Evolutionary conservation across 306 rosid species (phyloP).

Genomic region (Psophocarpus tetragonolobus): DNA sequence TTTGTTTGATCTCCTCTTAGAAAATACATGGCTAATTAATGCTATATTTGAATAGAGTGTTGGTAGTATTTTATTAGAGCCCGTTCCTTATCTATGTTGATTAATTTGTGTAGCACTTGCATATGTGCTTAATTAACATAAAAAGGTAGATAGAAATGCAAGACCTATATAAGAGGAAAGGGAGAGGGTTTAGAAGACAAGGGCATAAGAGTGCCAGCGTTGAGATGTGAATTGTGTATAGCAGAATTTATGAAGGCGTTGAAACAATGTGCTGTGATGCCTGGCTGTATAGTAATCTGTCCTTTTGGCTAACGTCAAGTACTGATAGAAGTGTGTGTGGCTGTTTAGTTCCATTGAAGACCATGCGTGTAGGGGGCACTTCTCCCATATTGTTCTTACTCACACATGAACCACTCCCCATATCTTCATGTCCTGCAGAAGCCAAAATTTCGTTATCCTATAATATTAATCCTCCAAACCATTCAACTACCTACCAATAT

Average conservation of each 20-base stretch:
- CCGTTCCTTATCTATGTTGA: background rate
- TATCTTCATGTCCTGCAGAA: conserved; percentile 24
- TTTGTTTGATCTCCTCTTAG: background rate
- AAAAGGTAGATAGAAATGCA: background rate
- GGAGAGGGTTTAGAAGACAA: conserved; percentile 26
- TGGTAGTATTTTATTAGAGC: background rate
- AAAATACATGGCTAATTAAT: background rate
- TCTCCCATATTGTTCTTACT: conserved; percentile 30
- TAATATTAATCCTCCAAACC: background rate
- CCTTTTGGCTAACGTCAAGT: conserved; percentile 36
- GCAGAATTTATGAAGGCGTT: conserved; percentile 42
- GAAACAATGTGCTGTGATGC: conserved; percentile 40
- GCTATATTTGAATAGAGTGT: background rate
- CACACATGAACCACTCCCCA: conserved; percentile 7
- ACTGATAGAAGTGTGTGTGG: conserved; percentile 42
- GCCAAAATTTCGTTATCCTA: conserved; percentile 3
- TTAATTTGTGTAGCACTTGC: background rate
- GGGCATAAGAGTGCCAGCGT: conserved; percentile 42
- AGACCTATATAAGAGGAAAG: background rate
- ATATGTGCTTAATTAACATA: no score
- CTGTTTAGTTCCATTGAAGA: conserved; percentile 35
- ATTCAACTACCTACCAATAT: background rate
- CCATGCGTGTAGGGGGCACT: conserved; percentile 36
- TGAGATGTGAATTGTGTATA: conserved; percentile 40
- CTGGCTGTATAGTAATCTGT: conserved; percentile 42